Evolutionary conservation across 148 eudicot genomes (phyloP).

Genomic region (Camellia granthamiana): DNA sequence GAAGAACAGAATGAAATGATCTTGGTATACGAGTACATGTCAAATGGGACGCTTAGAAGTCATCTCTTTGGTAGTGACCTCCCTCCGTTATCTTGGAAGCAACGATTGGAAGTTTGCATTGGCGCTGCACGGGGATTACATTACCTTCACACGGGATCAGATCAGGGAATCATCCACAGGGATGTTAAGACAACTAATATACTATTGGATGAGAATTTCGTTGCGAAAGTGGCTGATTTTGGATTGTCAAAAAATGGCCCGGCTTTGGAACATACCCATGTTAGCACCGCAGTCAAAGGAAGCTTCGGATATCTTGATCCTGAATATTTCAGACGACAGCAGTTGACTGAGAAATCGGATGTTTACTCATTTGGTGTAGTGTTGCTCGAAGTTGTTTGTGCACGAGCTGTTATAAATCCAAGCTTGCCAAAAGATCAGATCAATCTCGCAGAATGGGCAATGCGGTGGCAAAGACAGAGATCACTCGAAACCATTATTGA

Average conservation of each 20-base stretch:
- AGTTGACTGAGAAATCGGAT: slow-evolving; percentile 22
- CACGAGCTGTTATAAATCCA: slow-evolving; percentile 26
- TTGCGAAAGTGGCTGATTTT: slow-evolving; percentile 26
- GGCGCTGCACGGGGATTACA: slow-evolving; percentile 22
- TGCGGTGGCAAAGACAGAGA: slow-evolving; percentile 19
- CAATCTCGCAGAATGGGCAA: slow-evolving; percentile 27
- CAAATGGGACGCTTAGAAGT: slow-evolving; percentile 24
- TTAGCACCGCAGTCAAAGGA: slow-evolving; percentile 24
- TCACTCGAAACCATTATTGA: slow-evolving; percentile 18
- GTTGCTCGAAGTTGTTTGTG: slow-evolving; percentile 21
- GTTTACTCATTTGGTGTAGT: slow-evolving; percentile 25
- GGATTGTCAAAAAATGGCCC: slow-evolving; percentile 25
- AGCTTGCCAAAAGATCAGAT: slow-evolving; percentile 22
- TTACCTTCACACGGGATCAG: slow-evolving; percentile 24
- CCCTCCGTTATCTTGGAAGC: slow-evolving; percentile 21
- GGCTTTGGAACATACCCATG: slow-evolving; percentile 23
- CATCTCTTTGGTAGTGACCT: slow-evolving; percentile 18
- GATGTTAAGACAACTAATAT: slow-evolving; percentile 22
- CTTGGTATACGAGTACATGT: slow-evolving; percentile 23
- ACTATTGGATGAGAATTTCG: slow-evolving; percentile 19
- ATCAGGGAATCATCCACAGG: slow-evolving; percentile 20
- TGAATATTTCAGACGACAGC: slow-evolving; percentile 21
- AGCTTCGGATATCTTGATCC: slow-evolving; percentile 26
- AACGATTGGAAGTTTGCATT: slow-evolving; percentile 19
- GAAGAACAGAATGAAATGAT: slow-evolving; percentile 24